Base-by-base conservation (phyloP, 345 rosid species). In the Hypericum androsaemum region DNA sequence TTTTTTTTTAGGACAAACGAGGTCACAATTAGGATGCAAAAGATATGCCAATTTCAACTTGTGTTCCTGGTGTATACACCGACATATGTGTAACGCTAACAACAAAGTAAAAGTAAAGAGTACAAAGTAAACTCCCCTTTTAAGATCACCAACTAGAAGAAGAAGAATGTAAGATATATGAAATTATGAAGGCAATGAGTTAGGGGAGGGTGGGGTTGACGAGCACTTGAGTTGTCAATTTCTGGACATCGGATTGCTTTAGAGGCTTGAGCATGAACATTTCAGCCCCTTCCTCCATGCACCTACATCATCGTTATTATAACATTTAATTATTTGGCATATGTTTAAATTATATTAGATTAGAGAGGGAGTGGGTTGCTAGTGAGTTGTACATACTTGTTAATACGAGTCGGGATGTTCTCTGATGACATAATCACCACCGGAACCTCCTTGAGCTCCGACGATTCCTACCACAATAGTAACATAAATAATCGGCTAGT, bases 341-440 rank as follows among this genome's bases (percentile, higher is more conserved):
- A 22, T 22, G 32, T 1, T 22, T 22, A 22, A 4, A 22, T 22
- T 22, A 22, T 1, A 22, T 22, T 22, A 32, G 8, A 50, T 35
- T 40, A 43, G 37, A 11, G 37, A 22, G 0, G 12, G 0, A 40
- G 6, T 7, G 7, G 8, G 43, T 37, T 0, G 9, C 42, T 37
- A 17, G 40, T 15, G 6, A 16, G 17, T 41, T 37, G 47, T 74
- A 22, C 4, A 4, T 80, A 88, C 94, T 81, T 67, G 71, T 69
- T 74, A 47, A 89, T 70, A 3, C 88, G 80, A 42, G 88, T 74
- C 7, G 89, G 84, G 55, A 76, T 71, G 55, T 86, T 83, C 70
- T 83, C 97, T 1, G 95, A 86, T 13, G 97, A 89, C 79, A 89
- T 52, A 57, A 89, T 73, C 53, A 89, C 88, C 32, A 89, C 97